Base-by-base conservation (phyloP, 495 filamentous ascomycete species). In the Penicillium salamii region DNA sequence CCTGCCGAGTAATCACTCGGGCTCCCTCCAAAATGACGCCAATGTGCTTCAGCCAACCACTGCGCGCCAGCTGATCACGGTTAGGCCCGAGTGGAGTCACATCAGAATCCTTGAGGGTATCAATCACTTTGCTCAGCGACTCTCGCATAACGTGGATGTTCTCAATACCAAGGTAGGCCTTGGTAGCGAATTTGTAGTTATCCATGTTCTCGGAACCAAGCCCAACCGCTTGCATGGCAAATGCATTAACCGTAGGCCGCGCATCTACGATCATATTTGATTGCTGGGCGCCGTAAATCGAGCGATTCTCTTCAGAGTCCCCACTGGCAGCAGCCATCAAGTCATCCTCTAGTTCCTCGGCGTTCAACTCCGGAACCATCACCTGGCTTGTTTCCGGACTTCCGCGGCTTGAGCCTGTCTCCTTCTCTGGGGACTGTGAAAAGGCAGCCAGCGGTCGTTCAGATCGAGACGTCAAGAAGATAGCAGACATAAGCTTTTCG, bases 91-190 rank as follows among this genome's bases (percentile, higher is more conserved):
- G 69, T 2, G 85, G 84, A 3, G 90, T 88, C 37, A 97, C 74
- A 66, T 98, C 93, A 3, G 90, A 88, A 41, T 97, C 91, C 61
- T 96, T 96, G 58, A 98, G 71, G 8, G 92, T 85, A 48, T 93
- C 90, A 39, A 97, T 74, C 19, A 98, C 88, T 48, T 88, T 95
- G 36, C 87, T 83, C 44, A 98, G 69, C 2, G 92, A 97, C 41
- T 90, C 87, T 49, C 93, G 79, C 93, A 99, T 99, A 46, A 97
- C 92, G 63, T 99, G 93, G 50, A 99, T 97, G 55, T 99, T 99
- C 63, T 95, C 93, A 60, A 99, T 99, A 37, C 91, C 91, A n/a
- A 99, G 77, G 58, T 93, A 97, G 0, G 86, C 88, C 62, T 96
- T 96, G 33, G 88, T 90, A 23, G 89, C 89, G 59, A 89, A 91